These are phyloP conservation scores for rapeseed (Brassica napus) DNA, from an alignment of 345 rosid species.

Conservation along the genomic window DNA sequence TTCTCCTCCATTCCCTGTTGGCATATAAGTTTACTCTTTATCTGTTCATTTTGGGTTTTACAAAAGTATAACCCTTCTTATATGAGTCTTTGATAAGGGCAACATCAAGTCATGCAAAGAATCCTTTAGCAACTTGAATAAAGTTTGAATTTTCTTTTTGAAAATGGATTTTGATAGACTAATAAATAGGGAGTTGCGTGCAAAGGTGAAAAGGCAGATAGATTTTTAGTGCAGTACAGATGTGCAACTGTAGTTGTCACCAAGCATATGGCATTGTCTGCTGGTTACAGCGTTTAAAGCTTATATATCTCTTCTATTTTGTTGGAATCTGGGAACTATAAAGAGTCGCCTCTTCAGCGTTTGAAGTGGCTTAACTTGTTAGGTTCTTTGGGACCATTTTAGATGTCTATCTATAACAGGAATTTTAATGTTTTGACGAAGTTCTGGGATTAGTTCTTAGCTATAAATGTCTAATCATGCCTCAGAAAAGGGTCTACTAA, in stretches of 20 bases:
- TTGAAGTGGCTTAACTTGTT: constrained; percentile 39
- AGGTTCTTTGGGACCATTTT: constrained; percentile 36
- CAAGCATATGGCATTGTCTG: constrained; percentile 42
- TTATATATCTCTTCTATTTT: constrained; percentile 30
- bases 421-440: neutral
- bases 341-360: constrained; percentile 39
- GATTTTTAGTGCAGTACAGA: constrained; percentile 32
- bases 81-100: neutral
- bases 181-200: constrained; percentile 41
- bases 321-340: constrained; percentile 32
- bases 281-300: constrained; percentile 27
- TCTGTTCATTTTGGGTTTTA: constrained; percentile 5
- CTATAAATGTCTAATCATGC: constrained; percentile 39
- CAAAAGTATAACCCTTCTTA: constrained; percentile 14
- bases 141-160: neutral
- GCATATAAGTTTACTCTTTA: neutral
- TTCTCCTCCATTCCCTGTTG: neutral
- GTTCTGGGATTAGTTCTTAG: constrained; percentile 17
- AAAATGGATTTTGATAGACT: constrained; percentile 24
- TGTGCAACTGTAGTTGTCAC: constrained; percentile 39
- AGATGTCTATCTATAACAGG: constrained; percentile 30
- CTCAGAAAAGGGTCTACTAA: constrained; percentile 34
- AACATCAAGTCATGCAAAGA: constrained; percentile 29
- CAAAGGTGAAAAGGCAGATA: constrained; percentile 29
- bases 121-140: constrained; percentile 26